A percentile compares a stretch with the other conserved stretches of the same genome.
phyloP scores from a whole-genome alignment of 129 eudicot species.

The Artemisia annua region DNA sequence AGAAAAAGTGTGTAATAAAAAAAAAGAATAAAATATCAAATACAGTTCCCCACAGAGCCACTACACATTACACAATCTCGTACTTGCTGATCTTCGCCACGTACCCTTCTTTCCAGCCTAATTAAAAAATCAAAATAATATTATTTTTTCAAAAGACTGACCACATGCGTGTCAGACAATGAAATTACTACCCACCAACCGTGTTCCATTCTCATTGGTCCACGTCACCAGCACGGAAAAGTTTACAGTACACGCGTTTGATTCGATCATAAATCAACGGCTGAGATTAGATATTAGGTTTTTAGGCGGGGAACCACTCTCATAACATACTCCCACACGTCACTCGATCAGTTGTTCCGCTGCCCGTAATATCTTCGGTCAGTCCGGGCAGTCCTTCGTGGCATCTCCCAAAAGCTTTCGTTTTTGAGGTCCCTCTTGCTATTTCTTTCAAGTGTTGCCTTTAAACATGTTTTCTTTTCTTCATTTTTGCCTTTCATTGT shows the following conservation, averaged over 20 bases:
- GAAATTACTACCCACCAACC: conserved; percentile 29
- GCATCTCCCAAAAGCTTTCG: conserved; percentile 41
- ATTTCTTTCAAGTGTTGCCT: conserved; percentile 14
- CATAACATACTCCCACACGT: conserved; percentile 47
- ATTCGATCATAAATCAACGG: conserved; percentile 32
- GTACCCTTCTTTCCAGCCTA: conserved; percentile 25
- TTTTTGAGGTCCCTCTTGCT: conserved; percentile 32
- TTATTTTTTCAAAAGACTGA: conserved; percentile 5
- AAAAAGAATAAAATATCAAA: background rate
- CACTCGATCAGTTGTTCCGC: conserved; percentile 37
- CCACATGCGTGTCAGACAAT: conserved; percentile 47
- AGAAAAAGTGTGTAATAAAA: background rate
- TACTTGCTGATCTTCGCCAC: conserved; percentile 43
- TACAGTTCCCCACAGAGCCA: conserved; percentile 23
- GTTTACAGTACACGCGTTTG: conserved; percentile 51
- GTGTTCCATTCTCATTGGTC: conserved; percentile 31
- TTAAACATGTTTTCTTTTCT: conserved; percentile 16
- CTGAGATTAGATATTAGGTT: conserved; percentile 28
- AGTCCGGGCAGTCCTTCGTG: conserved; percentile 36
- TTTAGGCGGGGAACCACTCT: conserved; percentile 48
- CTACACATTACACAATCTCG: conserved; percentile 39
- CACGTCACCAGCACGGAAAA: conserved; percentile 40
- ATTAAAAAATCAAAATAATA: conserved; percentile 1
- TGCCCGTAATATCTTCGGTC: conserved; percentile 30
- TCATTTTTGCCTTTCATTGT: background rate